Conservation (phyloP, 495 filamentous ascomycete genomes). For the Aspergillus homomorphus region DNA sequence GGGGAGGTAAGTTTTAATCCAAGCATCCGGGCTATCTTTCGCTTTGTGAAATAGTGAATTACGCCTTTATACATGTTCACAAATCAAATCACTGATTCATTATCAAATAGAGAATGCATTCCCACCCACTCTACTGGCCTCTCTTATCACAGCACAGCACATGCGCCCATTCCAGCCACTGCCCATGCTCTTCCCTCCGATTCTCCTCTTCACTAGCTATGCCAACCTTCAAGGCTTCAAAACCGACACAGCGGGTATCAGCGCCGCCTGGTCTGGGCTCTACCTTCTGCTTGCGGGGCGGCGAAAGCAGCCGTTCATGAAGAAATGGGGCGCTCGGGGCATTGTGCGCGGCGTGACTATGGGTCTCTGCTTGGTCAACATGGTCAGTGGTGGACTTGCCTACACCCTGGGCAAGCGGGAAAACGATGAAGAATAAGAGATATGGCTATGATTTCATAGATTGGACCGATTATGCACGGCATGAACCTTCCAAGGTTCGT, state of each 20-base stretch:
- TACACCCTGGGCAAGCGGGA: slow-evolving; percentile 64
- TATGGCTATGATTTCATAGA: not conserved
- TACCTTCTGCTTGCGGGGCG: slow-evolving; percentile 77
- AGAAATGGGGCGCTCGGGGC: slow-evolving; percentile 65
- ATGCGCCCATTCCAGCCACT: slow-evolving; percentile 69
- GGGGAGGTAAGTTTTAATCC: slow-evolving; percentile 62
- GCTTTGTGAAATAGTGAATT: slow-evolving; percentile 4
- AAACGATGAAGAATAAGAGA: slow-evolving; percentile 47
- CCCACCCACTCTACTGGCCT: slow-evolving; percentile 73
- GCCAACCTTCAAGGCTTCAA: slow-evolving; percentile 75
- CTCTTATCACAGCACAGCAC: slow-evolving; percentile 75
- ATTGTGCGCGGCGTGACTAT: slow-evolving; percentile 68
- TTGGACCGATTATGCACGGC: not conserved
- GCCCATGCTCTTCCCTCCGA: slow-evolving; percentile 76
- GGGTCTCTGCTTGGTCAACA: slow-evolving; percentile 66
- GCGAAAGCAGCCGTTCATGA: slow-evolving; percentile 55
- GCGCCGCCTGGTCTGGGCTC: slow-evolving; percentile 80
- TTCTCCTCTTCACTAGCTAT: slow-evolving; percentile 85
- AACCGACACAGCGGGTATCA: slow-evolving; percentile 78
- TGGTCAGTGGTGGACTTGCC: slow-evolving; percentile 64
- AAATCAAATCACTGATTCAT: not conserved
- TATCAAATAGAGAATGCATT: slow-evolving; percentile 65
- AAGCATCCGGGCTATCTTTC: not conserved
- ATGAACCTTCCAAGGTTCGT: not conserved
- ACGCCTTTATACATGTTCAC: not conserved